Percentiles rank a stretch among this genome's conserved stretches.
Conservation (phyloP, 805 yeast genomes). For the Zygoascus bituminiphila region DNA sequence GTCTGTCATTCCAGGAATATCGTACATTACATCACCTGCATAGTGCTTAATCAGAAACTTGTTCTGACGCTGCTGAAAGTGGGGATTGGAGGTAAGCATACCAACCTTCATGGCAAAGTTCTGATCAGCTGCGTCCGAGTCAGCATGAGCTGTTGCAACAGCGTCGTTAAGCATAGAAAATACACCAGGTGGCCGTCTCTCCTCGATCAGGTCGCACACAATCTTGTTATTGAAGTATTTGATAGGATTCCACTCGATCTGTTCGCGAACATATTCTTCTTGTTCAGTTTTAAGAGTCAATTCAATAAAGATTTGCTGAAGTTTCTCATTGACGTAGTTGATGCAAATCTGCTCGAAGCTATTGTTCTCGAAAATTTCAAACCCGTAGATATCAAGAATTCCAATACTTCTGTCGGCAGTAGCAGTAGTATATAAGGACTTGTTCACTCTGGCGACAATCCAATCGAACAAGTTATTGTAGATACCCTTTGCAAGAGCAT, state of each 20-base stretch:
- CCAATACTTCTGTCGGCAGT: conserved; percentile 66
- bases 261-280: conserved; percentile 92
- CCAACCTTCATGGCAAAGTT: conserved; percentile 88
- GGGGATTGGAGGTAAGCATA: conserved; percentile 71
- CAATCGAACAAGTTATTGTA: conserved; percentile 91
- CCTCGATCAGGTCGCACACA: conserved; percentile 94
- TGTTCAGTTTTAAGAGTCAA: conserved; percentile 94
- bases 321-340: conserved; percentile 90
- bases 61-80: conserved; percentile 79
- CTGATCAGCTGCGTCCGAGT: conserved; percentile 92
- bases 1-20: conserved; percentile 84
- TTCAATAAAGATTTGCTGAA: conserved; percentile 94
- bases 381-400: conserved; percentile 90
- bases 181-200: conserved; percentile 89
- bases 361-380: conserved; percentile 91
- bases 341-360: conserved; percentile 94
- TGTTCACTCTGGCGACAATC: conserved; percentile 89
- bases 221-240: conserved; percentile 92
- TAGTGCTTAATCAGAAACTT: conserved; percentile 91
- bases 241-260: conserved; percentile 95
- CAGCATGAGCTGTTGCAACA: conserved; percentile 97
- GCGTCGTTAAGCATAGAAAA: conserved; percentile 96
- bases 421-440: conserved; percentile 39
- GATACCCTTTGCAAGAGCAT: conserved; percentile 90
- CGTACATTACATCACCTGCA: conserved; percentile 97